A percentile compares a stretch with the other conserved stretches of the same genome.
Conservation (phyloP, 768 basidiomycete species). For the Russula sp. region DNA sequence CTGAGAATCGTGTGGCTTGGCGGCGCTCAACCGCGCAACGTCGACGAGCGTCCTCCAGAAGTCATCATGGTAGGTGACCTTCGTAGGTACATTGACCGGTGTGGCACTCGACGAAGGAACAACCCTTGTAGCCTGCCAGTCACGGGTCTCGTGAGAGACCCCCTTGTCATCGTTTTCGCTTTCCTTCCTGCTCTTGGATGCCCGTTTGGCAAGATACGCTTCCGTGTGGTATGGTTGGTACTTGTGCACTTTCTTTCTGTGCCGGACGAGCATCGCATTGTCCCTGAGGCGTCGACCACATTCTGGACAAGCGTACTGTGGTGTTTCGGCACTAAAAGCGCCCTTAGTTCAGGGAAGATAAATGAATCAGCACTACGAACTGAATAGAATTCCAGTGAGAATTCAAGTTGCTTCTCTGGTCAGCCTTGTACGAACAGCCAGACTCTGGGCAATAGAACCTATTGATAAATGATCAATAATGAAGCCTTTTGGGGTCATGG, state of each 20-base stretch:
- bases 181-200: background rate
- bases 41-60: background rate
- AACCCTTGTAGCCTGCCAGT: background rate
- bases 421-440: conserved; percentile 6
- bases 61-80: conserved; percentile 2
- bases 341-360: background rate
- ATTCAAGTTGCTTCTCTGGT: conserved; percentile 4
- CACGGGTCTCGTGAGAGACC: background rate
- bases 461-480: background rate
- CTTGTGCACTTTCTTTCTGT: background rate
- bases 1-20: background rate
- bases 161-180: background rate
- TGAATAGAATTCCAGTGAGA: conserved; percentile 1
- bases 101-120: background rate
- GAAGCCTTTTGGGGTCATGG: background rate
- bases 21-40: background rate
- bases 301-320: conserved; percentile 4
- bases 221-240: conserved; percentile 15
- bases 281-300: background rate
- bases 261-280: conserved; percentile 5
- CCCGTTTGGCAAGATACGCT: background rate
- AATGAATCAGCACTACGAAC: background rate
- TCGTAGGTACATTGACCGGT: background rate
- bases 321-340: background rate
- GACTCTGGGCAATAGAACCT: conserved; percentile 2